Percentiles rank a stretch among this genome's conserved stretches.
These are phyloP conservation scores for Bipolaris gigantea DNA, from an alignment of 2,329 filamentous ascomycete species.

Conservation along the genomic window DNA sequence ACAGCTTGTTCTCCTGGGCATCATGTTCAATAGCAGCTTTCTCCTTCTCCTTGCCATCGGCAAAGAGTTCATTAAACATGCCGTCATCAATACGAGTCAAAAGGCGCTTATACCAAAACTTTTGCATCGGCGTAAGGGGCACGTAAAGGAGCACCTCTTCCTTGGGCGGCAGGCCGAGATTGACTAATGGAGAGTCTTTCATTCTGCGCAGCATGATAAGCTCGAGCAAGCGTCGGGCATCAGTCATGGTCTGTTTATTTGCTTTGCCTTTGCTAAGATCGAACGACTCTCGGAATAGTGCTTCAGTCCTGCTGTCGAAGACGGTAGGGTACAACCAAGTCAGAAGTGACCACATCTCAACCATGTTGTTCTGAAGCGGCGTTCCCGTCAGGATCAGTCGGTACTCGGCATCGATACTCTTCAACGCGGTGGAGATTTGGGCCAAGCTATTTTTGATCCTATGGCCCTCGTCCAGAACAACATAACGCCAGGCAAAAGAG, in stretches of 20 bases:
- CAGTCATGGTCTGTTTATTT: constrained; percentile 56
- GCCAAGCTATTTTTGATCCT: constrained; percentile 86
- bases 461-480: constrained; percentile 99
- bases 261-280: constrained; percentile 59
- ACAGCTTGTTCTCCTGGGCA: constrained; percentile 40
- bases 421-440: constrained; percentile 48
- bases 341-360: constrained; percentile 60
- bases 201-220: constrained; percentile 62
- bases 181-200: constrained; percentile 58
- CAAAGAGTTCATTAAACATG: constrained; percentile 58
- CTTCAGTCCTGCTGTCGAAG: constrained; percentile 55
- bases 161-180: constrained; percentile 60
- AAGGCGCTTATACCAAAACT: constrained; percentile 60
- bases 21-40: constrained; percentile 44
- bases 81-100: constrained; percentile 58
- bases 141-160: constrained; percentile 61
- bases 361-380: constrained; percentile 61
- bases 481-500: constrained; percentile 95
- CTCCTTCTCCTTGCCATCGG: constrained; percentile 51
- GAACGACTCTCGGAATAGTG: constrained; percentile 59
- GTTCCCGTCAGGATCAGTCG: constrained; percentile 58
- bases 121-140: constrained; percentile 61
- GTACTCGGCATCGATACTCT: constrained; percentile 51
- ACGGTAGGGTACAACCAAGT: constrained; percentile 63
- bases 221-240: constrained; percentile 56